Conservation (phyloP, 2,329 filamentous ascomycete species). For the Fonsecaea erecta region DNA sequence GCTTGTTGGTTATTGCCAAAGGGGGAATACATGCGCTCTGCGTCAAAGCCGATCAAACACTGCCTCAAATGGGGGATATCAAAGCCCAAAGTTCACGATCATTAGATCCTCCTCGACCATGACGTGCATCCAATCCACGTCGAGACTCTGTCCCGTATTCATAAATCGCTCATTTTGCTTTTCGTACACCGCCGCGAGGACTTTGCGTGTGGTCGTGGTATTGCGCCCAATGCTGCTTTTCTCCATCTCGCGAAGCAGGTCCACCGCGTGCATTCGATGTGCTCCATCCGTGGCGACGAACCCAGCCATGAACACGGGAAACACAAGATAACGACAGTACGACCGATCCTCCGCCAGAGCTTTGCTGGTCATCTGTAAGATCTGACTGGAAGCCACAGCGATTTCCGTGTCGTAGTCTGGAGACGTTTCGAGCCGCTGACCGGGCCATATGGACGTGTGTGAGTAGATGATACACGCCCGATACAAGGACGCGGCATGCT, state of each 20-base stretch:
- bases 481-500: constrained; percentile 56
- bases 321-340: constrained; percentile 54
- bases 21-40: neutral
- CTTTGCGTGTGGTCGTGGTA: constrained; percentile 50
- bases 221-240: constrained; percentile 55
- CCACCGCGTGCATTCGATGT: constrained; percentile 54
- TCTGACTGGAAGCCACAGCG: constrained; percentile 50
- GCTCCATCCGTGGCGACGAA: constrained; percentile 48
- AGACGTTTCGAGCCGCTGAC: constrained; percentile 50
- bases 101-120: constrained; percentile 52
- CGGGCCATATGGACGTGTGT: constrained; percentile 59
- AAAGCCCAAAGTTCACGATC: constrained; percentile 59
- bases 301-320: constrained; percentile 61
- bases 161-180: constrained; percentile 51
- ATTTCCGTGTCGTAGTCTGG: constrained; percentile 50
- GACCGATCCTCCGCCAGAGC: constrained; percentile 47
- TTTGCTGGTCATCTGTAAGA: constrained; percentile 51
- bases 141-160: constrained; percentile 47
- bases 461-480: constrained; percentile 57
- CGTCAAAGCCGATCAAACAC: neutral
- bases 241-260: constrained; percentile 56
- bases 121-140: constrained; percentile 58
- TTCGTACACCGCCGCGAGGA: constrained; percentile 56
- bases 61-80: constrained; percentile 31
- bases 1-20: neutral